Conservation (phyloP, 768 basidiomycete genomes). For the Phanerodontia chrysosporium region DNA sequence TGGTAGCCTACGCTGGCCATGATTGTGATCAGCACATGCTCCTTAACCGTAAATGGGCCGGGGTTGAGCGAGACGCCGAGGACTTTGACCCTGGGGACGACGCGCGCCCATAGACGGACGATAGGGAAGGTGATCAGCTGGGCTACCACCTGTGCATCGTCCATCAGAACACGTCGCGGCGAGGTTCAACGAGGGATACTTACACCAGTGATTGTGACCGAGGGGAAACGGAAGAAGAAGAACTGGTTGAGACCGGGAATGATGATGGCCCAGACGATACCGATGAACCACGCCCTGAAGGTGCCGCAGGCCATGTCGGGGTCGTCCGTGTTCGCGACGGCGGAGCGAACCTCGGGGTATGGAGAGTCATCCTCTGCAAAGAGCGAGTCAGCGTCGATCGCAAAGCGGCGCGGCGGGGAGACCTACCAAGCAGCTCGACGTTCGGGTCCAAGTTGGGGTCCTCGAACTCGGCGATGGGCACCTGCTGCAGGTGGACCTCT, state of each 20-base stretch:
- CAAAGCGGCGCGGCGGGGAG: not conserved
- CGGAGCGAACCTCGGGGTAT: constrained; percentile 50
- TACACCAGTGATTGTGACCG: constrained; percentile 27
- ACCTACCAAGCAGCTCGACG: constrained; percentile 20
- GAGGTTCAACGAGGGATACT: constrained; percentile 1
- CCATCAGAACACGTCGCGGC: not conserved
- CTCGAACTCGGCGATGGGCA: constrained; percentile 10
- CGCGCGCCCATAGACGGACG: constrained; percentile 53
- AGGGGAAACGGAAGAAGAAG: constrained; percentile 69
- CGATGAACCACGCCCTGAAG: constrained; percentile 35
- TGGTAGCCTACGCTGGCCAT: constrained; percentile 35
- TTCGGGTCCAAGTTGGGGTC: constrained; percentile 34
- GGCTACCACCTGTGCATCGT: constrained; percentile 43
- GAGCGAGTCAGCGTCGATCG: not conserved
- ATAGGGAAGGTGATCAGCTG: constrained; percentile 67
- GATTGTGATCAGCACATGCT: constrained; percentile 52
- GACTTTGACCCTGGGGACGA: constrained; percentile 48
- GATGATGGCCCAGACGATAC: constrained; percentile 47
- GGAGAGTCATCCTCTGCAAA: constrained; percentile 45
- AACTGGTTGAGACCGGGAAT: constrained; percentile 76
- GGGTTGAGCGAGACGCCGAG: constrained; percentile 55
- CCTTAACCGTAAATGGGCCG: constrained; percentile 73
- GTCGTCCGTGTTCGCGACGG: constrained; percentile 47
- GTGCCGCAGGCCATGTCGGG: constrained; percentile 34
- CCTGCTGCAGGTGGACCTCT: not conserved